Evolutionary conservation across 768 basidiomycete species (phyloP).

Genomic region (Neoboletus brunneissimus): DNA sequence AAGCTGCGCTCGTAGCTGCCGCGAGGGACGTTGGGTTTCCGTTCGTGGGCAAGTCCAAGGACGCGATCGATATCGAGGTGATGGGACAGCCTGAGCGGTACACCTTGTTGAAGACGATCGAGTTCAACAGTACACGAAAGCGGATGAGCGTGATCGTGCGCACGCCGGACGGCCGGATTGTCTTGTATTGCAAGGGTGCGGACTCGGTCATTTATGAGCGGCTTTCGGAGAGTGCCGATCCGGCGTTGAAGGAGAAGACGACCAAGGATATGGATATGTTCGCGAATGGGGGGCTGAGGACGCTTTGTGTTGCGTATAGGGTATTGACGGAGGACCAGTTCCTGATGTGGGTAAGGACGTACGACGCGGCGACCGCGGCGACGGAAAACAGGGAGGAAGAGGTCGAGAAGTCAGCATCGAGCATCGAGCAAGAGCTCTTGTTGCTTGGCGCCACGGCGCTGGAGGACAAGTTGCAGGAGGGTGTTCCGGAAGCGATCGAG

Average conservation of each 20-base stretch:
- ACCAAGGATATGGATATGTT: slow-evolving; percentile 87
- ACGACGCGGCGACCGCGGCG: slow-evolving; percentile 79
- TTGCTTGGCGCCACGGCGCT: slow-evolving; percentile 94
- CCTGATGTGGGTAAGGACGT: slow-evolving; percentile 69
- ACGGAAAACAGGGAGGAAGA: slow-evolving; percentile 84
- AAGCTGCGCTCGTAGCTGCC: slow-evolving; percentile 89
- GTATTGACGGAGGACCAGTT: slow-evolving; percentile 83
- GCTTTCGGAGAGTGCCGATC: slow-evolving; percentile 73
- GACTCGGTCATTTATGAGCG: slow-evolving; percentile 93
- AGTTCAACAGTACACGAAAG: slow-evolving; percentile 94
- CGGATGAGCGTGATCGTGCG: slow-evolving; percentile 93
- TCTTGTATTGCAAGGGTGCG: slow-evolving; percentile 95
- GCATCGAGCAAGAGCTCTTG: slow-evolving; percentile 77
- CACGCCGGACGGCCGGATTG: slow-evolving; percentile 73
- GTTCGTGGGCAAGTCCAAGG: slow-evolving; percentile 74
- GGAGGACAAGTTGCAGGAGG: slow-evolving; percentile 96
- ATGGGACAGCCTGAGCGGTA: slow-evolving; percentile 86
- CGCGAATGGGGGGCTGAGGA: slow-evolving; percentile 89
- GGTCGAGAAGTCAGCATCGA: slow-evolving; percentile 82
- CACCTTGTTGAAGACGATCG: slow-evolving; percentile 74
- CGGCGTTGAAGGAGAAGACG: slow-evolving; percentile 70
- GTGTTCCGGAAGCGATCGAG: slow-evolving; percentile 95
- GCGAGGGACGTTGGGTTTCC: slow-evolving; percentile 93
- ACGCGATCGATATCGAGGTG: slow-evolving; percentile 83
- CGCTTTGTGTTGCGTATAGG: slow-evolving; percentile 84